Conservation (phyloP, 768 basidiomycete species). For the Suillus subluteus region DNA sequence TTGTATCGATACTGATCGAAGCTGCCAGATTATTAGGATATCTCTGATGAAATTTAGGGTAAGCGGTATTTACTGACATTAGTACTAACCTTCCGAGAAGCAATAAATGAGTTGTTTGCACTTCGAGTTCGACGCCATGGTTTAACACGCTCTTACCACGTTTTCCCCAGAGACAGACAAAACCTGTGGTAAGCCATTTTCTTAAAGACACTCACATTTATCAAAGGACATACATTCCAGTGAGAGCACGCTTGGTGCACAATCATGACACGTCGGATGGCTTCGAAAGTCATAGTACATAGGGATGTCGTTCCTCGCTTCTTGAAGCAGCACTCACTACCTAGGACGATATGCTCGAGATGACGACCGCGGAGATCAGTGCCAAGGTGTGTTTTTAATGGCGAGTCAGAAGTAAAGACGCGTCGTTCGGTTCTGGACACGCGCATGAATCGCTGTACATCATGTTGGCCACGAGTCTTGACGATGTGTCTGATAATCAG, state of each 20-base stretch:
- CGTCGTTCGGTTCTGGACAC: neutral
- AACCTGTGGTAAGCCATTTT: neutral
- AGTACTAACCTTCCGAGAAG: neutral
- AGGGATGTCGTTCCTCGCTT: neutral
- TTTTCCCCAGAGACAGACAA: neutral
- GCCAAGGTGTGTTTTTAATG: neutral
- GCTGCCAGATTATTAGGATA: neutral
- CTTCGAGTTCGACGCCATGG: neutral
- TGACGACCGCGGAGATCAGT: constrained; percentile 3
- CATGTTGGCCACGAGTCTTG: constrained; percentile 3
- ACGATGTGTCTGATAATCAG: constrained; percentile 5
- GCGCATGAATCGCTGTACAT: neutral
- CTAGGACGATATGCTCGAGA: neutral
- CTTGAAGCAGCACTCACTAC: neutral
- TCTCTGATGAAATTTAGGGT: neutral
- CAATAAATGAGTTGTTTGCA: neutral
- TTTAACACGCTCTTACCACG: constrained; percentile 1
- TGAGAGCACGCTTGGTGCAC: neutral
- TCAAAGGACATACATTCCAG: neutral
- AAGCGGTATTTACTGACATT: neutral
- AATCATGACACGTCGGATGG: too few species aligned
- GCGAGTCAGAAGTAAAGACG: neutral
- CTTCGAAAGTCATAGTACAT: neutral
- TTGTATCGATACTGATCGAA: neutral
- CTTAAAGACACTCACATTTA: neutral